Evolutionary conservation across 345 rosid species (phyloP), one percentile per base, ranked within the genome.

Genomic region (Trapa bicornis): DNA sequence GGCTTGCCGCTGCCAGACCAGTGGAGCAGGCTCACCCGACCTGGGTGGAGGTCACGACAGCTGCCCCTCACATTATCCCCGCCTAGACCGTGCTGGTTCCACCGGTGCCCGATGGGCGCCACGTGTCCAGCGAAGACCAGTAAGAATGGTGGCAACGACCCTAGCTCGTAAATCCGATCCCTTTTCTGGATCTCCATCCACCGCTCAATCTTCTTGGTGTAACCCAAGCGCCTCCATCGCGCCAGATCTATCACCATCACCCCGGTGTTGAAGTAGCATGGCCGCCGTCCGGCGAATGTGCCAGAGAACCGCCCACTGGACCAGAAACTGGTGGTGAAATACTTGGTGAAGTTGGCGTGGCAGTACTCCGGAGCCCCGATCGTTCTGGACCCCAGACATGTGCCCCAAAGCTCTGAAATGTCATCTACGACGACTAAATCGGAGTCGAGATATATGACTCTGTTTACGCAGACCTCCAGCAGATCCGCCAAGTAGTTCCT

Each of bases 1-100:
- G 91, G 95, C 75, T 88, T 88, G 54, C 95, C 95, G 71, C 89
- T 84, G 60, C 95, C 95, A 14, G 95, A 88, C 95, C 95, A 88
- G 75, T 88, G 95, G 47, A 88, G 72, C 48, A 88, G 80, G 69
- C 95, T 88, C 37, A 84, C 87, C 13, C 91, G 88, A 68, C 95
- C 95, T 8, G 89, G 83, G 66, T 88, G 95, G 68, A 88, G 73
- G 79, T 88, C 81, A 22, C 95, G 86, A 64, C 95, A 88, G 72
- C 87, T 86, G n/a, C 95, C 91, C 66, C 77, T 81, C 50, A 84
- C 87, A 66, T 88, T 88, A 67, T 88, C 95, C 5, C 95, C 95
- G 29, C 95, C 95, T 22, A 86, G 73, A 1, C 95, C 95, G 69
- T 88, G 95, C 47, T 86, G 95, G 68, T 88, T 88, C 95, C 95